Evolutionary conservation across 1,284 basidiomycete species (phyloP).

Genomic region (Moesziomyces parantarcticus): DNA sequence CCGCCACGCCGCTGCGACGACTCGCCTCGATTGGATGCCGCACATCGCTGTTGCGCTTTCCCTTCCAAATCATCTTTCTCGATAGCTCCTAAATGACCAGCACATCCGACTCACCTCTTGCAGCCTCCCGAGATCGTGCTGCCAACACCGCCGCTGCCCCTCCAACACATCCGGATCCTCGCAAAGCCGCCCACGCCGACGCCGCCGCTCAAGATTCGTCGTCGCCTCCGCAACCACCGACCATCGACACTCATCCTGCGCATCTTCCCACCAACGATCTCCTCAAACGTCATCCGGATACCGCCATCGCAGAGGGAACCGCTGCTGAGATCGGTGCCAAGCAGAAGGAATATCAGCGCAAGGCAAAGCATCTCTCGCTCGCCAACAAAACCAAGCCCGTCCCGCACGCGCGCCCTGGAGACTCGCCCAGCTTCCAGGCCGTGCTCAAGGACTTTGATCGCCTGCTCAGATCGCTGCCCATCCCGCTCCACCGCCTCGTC

Average conservation of each 20-base stretch:
- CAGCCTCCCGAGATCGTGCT: conserved; percentile 27
- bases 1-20: background rate
- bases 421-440: conserved; percentile 36
- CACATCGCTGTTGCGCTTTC: background rate
- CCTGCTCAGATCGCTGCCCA: conserved; percentile 54
- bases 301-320: conserved; percentile 32
- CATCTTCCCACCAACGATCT: conserved; percentile 33
- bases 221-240: conserved; percentile 9
- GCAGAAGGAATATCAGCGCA: conserved; percentile 40
- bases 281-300: conserved; percentile 25
- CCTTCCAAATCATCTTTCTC: background rate
- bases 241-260: conserved; percentile 29
- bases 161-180: conserved; percentile 9
- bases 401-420: conserved; percentile 39
- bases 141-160: background rate
- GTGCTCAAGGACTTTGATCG: conserved; percentile 56
- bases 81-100: conserved; percentile 26
- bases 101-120: conserved; percentile 21
- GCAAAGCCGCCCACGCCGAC: background rate
- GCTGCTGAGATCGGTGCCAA: conserved; percentile 35
- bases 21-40: background rate
- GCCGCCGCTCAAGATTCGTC: background rate
- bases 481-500: conserved; percentile 58
- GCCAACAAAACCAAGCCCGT: conserved; percentile 6
- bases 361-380: conserved; percentile 42